These are phyloP conservation scores for Nemania sp. DNA, from an alignment of 2,329 filamentous ascomycete genomes.

Conservation along the genomic window DNA sequence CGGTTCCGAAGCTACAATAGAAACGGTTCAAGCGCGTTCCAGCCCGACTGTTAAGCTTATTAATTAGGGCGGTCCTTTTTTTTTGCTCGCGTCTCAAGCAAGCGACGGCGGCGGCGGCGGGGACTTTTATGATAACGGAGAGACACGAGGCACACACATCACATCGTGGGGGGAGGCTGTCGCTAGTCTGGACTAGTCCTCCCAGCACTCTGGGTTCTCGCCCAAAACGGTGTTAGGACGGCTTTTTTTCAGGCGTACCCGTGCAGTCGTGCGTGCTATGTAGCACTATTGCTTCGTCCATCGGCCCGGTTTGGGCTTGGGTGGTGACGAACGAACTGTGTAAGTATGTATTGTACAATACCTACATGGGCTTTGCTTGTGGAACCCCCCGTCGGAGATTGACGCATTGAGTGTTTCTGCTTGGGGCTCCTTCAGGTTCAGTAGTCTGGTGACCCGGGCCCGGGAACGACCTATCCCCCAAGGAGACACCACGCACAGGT, in stretches of 20 bases:
- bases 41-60: neutral
- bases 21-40: neutral
- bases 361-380: neutral
- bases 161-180: neutral
- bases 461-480: no score
- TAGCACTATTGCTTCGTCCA: constrained; percentile 6
- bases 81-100: neutral
- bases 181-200: constrained; percentile 21
- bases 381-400: no score
- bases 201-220: constrained; percentile 28
- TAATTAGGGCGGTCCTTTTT: neutral
- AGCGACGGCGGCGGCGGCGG: no score
- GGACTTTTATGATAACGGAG: neutral
- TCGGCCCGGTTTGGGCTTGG: neutral
- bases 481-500: no score
- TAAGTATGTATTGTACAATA: neutral
- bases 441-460: no score
- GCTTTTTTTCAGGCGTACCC: constrained; percentile 8
- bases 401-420: no score
- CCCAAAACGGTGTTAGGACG: constrained; percentile 21
- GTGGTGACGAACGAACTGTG: neutral
- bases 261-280: neutral
- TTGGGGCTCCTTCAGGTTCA: no score
- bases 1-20: neutral
- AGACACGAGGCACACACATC: neutral